Evolutionary conservation across 1,284 basidiomycete genomes (phyloP), one percentile per base, ranked within the genome.

Genomic region (Ceratobasidium theobromae): DNA sequence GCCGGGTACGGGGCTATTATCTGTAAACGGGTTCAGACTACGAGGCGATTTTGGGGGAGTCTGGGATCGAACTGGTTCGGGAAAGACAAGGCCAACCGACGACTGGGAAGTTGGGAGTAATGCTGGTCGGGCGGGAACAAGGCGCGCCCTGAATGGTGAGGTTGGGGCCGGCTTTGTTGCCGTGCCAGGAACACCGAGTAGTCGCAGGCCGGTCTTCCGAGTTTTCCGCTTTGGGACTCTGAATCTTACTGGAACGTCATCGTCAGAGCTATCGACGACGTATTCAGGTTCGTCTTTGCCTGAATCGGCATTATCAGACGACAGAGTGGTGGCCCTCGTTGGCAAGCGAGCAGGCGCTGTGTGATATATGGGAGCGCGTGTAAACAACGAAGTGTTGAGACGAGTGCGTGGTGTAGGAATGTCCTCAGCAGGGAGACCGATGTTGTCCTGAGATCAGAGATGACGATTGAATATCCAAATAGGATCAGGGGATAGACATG

Each of bases 221-320:
- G 12, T 45, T 21, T 45, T 45, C 43, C 9, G 8, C 43, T 45
- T 11, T 9, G 18, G 18, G 6, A n/a, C n/a, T n/a, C 18, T 45
- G 18, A 21, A 9, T 45, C 9, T 8, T 5, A 45, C 9, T 14
- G 8, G 9, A 5, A 8, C 41, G 5, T 60, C 57, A 5, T 60
- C 43, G n/a, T 60, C 57, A 1, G 57, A 51, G 27, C 48, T 60
- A 27, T 60, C 57, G 28, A 60, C 45, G 8, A 60, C 45, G 32
- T 60, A 60, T 18, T 60, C 45, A n/a, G 43, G 32, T 9, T 46
- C 41, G 45, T 32, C 57, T 8, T 8, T 21, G 3, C 28, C 55
- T 16, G 33, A 12, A 23, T 41, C 23, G 5, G 5, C 9, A 11
- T 45, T 51, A 9, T 23, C 9, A 9, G 48, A 51, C 27, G 48